Conservation (phyloP, 805 yeast species). For the Hanseniaspora clermontiae region DNA sequence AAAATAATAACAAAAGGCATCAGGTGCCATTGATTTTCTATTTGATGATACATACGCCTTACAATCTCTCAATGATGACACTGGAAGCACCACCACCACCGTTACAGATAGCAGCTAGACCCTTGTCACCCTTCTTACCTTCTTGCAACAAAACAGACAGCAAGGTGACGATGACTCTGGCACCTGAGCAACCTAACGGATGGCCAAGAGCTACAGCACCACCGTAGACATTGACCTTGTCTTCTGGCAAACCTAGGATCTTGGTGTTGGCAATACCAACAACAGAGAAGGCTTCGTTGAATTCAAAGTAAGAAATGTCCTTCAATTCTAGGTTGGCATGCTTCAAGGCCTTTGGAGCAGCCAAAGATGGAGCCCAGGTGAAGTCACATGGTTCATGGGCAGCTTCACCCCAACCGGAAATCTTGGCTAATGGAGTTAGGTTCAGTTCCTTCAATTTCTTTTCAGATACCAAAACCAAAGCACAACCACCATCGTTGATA, state of each 20-base stretch:
- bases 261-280: constrained; percentile 86
- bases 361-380: constrained; percentile 90
- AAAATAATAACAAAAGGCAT: too few species aligned
- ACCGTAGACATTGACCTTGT: constrained; percentile 77
- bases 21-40: too few species aligned
- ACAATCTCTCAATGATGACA: constrained; percentile 64
- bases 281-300: constrained; percentile 95
- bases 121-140: constrained; percentile 51
- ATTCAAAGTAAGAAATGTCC: constrained; percentile 81
- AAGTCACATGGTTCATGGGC: constrained; percentile 90
- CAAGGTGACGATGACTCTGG: constrained; percentile 81
- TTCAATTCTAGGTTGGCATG: constrained; percentile 56
- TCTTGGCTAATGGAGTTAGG: constrained; percentile 77
- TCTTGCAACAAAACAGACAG: constrained; percentile 72
- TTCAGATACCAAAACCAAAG: constrained; percentile 77
- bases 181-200: constrained; percentile 94
- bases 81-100: constrained; percentile 99
- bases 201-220: constrained; percentile 96
- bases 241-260: constrained; percentile 46
- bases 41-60: constrained; percentile 9
- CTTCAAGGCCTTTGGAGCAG: constrained; percentile 90
- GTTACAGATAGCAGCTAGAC: constrained; percentile 94
- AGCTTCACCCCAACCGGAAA: constrained; percentile 96
- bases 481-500: constrained; percentile 96
- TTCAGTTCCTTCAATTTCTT: constrained; percentile 72